Percentiles rank a stretch among this genome's conserved stretches.
These are phyloP conservation scores for Pythium chondricola DNA, from an alignment of 352 stramenopile species.

Conservation along the genomic window DNA sequence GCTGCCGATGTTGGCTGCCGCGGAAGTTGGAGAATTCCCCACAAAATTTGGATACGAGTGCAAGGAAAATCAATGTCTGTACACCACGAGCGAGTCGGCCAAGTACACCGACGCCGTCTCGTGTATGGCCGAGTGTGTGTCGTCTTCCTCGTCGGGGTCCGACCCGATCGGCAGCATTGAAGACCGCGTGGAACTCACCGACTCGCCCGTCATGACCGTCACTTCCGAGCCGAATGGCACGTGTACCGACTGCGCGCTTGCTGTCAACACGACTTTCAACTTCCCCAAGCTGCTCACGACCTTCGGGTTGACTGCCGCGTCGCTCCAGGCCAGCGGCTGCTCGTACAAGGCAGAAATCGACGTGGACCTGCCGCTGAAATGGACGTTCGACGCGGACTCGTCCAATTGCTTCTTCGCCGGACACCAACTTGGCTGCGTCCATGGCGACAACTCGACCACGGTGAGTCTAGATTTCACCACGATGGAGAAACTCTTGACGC, in stretches of 20 bases:
- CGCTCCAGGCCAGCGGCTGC: conserved; percentile 29
- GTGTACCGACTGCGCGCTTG: conserved; percentile 59
- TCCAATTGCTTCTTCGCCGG: conserved; percentile 34
- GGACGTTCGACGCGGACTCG: conserved; percentile 32
- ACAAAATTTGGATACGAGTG: conserved; percentile 35
- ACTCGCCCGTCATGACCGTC: conserved; percentile 39
- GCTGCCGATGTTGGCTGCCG: too few relatives aligned
- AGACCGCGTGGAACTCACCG: conserved; percentile 38
- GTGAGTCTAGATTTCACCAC: conserved; percentile 33
- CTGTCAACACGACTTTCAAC: conserved; percentile 51
- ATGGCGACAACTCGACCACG: conserved; percentile 50
- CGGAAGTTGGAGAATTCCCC: neutral
- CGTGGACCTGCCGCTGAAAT: conserved; percentile 49
- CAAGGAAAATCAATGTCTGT: conserved; percentile 40
- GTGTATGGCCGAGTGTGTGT: conserved; percentile 51
- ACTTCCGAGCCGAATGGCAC: conserved; percentile 57
- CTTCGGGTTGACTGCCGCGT: conserved; percentile 46
- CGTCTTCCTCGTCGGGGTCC: too few relatives aligned
- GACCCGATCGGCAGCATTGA: conserved; percentile 36
- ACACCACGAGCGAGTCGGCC: conserved; percentile 5
- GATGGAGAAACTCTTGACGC: conserved; percentile 30
- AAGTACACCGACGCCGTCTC: conserved; percentile 34
- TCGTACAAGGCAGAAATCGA: conserved; percentile 43
- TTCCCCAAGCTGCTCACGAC: conserved; percentile 64
- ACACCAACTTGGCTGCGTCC: conserved; percentile 29